Conservation (phyloP, 2,329 filamentous ascomycete species). For the Fusarium tricinctum region DNA sequence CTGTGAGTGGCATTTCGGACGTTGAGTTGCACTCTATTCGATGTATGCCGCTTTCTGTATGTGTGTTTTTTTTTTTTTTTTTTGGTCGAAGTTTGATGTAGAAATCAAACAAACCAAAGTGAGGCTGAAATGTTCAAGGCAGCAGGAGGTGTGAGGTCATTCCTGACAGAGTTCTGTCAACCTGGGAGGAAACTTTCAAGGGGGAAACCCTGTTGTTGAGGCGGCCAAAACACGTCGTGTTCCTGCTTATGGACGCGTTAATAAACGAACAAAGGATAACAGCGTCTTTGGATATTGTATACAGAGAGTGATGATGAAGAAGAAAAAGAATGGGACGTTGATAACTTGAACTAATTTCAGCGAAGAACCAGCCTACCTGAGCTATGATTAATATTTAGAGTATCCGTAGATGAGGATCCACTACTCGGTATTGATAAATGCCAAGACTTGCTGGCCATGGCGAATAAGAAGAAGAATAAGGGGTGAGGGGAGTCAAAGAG, state of each 20-base stretch:
- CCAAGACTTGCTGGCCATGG: constrained; percentile 19
- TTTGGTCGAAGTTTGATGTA: constrained; percentile 12
- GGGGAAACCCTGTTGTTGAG: constrained; percentile 27
- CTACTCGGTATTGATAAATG: constrained; percentile 20
- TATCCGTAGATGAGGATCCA: constrained; percentile 23
- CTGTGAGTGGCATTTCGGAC: constrained; percentile 45
- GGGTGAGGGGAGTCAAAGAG: constrained; percentile 1
- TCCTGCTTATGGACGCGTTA: constrained; percentile 14
- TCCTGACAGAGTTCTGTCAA: constrained; percentile 11
- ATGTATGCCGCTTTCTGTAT: background rate
- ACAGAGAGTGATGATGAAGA: background rate
- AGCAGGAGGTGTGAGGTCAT: constrained; percentile 41
- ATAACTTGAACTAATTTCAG: constrained; percentile 32
- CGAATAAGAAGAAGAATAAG: background rate
- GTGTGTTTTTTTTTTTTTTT: background rate
- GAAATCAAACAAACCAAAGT: constrained; percentile 4
- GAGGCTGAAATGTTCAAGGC: constrained; percentile 15
- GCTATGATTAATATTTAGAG: constrained; percentile 28
- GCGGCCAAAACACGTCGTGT: constrained; percentile 9
- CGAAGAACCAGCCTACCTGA: constrained; percentile 22
- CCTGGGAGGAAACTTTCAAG: constrained; percentile 14
- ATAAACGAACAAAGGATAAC: background rate
- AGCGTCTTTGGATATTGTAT: background rate
- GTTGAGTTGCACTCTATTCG: background rate
- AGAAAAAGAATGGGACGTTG: constrained; percentile 6